Percentiles rank a stretch among this genome's conserved stretches.
These are phyloP conservation scores for Exophiala mesophila DNA, from an alignment of 2,329 filamentous ascomycete genomes.

Conservation along the genomic window DNA sequence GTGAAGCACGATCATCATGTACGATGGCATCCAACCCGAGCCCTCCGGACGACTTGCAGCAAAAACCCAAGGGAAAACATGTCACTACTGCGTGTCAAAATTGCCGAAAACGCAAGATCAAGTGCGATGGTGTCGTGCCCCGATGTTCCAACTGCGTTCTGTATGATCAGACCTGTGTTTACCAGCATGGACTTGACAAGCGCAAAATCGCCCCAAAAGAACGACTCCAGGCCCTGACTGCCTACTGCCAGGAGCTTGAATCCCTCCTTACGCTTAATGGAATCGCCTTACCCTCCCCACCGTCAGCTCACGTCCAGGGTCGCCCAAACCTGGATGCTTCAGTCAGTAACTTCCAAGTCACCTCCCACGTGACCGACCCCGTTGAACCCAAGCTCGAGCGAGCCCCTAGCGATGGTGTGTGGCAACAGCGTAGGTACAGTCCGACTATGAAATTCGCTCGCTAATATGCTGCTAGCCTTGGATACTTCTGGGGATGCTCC, in stretches of 20 bases:
- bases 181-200: slow-evolving; percentile 16
- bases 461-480: neutral
- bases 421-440: no score
- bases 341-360: no score
- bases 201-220: slow-evolving; percentile 21
- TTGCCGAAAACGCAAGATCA: slow-evolving; percentile 26
- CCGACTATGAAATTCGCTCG: no score
- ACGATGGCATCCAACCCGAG: no score
- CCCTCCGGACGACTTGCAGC: no score
- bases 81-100: slow-evolving; percentile 22
- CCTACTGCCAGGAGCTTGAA: slow-evolving; percentile 15
- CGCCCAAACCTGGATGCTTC: no score
- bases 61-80: slow-evolving; percentile 16
- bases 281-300: slow-evolving; percentile 9
- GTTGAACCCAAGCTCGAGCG: neutral
- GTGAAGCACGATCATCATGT: no score
- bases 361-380: no score
- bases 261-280: slow-evolving; percentile 10
- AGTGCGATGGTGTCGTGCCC: slow-evolving; percentile 26
- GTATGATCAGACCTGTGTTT: slow-evolving; percentile 16
- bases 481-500: neutral
- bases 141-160: slow-evolving; percentile 25
- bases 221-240: slow-evolving; percentile 13
- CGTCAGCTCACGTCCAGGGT: slow-evolving; percentile 12
- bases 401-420: no score